Conservation (phyloP, 805 yeast genomes). For the Ogataea saltuana region DNA sequence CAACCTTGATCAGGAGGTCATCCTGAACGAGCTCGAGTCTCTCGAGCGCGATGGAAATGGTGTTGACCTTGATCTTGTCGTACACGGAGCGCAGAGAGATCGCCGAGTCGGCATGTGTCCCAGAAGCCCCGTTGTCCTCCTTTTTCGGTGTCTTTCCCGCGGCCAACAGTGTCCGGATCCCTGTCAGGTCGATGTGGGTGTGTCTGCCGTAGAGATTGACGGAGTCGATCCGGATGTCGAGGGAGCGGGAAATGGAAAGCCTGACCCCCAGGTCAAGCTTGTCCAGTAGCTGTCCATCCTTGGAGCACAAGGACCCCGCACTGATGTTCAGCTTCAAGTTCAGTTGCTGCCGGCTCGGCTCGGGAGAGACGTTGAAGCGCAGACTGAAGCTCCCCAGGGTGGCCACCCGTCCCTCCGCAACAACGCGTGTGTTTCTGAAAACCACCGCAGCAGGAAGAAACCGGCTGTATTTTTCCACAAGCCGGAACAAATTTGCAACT, state of each 20-base stretch:
- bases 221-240: not conserved
- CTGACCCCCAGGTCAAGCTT: conserved; percentile 2
- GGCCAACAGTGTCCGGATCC: not conserved
- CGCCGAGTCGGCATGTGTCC: not conserved
- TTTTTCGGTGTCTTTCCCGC: not conserved
- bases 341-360: not conserved
- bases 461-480: not conserved
- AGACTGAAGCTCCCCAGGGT: not conserved
- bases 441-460: not conserved
- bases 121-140: not conserved
- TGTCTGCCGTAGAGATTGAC: conserved; percentile 8
- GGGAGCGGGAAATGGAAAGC: not conserved
- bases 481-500: too few species aligned
- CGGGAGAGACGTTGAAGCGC: not conserved
- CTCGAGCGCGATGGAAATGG: conserved; percentile 13
- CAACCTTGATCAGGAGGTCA: conserved; percentile 2
- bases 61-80: not conserved
- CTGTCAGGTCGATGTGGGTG: conserved; percentile 6
- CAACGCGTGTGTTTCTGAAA: not conserved
- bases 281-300: not conserved
- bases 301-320: not conserved
- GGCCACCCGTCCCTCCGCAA: not conserved
- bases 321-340: not conserved
- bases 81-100: conserved; percentile 1
- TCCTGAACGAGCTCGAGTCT: conserved; percentile 5